Base-by-base conservation (phyloP, 208 protist species). In the Trypanosoma theileri region DNA sequence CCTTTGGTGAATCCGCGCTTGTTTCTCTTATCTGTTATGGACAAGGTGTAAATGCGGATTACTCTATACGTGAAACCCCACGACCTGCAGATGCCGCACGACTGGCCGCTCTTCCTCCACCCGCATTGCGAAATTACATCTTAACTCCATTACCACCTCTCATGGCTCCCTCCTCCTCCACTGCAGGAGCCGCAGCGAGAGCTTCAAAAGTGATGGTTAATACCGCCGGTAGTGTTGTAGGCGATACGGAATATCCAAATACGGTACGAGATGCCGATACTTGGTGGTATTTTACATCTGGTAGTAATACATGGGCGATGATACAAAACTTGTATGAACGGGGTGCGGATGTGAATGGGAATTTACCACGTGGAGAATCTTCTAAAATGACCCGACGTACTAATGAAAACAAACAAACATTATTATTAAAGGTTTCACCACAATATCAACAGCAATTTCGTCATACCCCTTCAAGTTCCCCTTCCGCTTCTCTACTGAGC, bases 21-120 rank as follows among this genome's bases (percentile, higher is more conserved):
- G 40, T 82, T 46, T 93, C 86, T 12, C 73, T 95, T 51, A 77
- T 93, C 26, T 85, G 85, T 56, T 82, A 90, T 55, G 90, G 90
- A 54, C 86, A 83, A 44, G 84, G 80, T 12, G 73, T 71, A 16
- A 95, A 95, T 76, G 77, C 75, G 17, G 73, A 75, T 0, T 62
- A 86, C 41, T 66, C 81, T 31, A 70, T 82, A 40, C 69, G 70
- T 57, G 78, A 87, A 19, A 58, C 72, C 17, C 62, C 59, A 50
- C 48, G 59, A 1, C 31, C 71, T 21, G 45, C 51, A 10, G 78
- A 81, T 66, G 62, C 64, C 8, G 45, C 55, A 28, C 66, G 65
- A 57, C 79, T 95, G 31, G 64, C 75, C 2, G 61, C 76, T 8
- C 53, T 92, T 31, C 79, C 90, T 3, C 19, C 46, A 16, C 63